Evolutionary conservation across 352 stramenopile species (phyloP), one percentile per base, ranked within the genome.

Genomic region (Globisporangium uncinulatum): DNA sequence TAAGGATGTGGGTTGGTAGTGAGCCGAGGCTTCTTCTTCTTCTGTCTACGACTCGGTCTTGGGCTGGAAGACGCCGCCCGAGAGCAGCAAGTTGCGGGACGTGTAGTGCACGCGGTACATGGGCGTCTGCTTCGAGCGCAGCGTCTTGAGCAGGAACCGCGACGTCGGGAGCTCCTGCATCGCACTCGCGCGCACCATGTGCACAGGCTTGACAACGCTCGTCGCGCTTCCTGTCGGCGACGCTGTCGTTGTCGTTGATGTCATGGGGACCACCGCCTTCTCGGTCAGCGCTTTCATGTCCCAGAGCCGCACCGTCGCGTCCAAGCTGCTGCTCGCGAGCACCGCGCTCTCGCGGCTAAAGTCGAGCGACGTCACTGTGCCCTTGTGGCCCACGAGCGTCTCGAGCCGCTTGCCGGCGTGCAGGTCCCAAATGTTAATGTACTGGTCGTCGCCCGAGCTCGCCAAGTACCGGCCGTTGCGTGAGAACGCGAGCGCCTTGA

Each of bases 381-480:
- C 79, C 54, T 83, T 86, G 64, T 94, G 84, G 20, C 84, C 84
- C 54, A 89, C 73, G 10, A 94, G 70, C 29, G 84, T 94, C 60
- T 91, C 82, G 7, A 97, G 53, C n/a, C 83, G 75, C 66, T 94
- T 92, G 24, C 85, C 83, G 8, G 81, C 85, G 15, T 94, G 89
- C 42, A 98, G 74, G 67, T 98, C 94, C 93, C 94, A 98, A 61
- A 98, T 79, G 65, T 97, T 94, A 49, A 98, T 83, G 51, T 95
- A 89, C 58, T 93, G 78, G 62, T 92, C 82, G 41, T 96, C 84
- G 21, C 94, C 84, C 19, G 81, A 87, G 37, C 74, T 90, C 50
- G 84, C 88, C 4, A 94, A 77, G 70, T 97, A 97, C 47, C 82
- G 75, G 10, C 94, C 94, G 29, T 94, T 95, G 48, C 83, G 86